Evolutionary conservation across 805 yeast genomes (phyloP), one percentile per base, ranked within the genome.

Genomic region (Ogataea kodamae): DNA sequence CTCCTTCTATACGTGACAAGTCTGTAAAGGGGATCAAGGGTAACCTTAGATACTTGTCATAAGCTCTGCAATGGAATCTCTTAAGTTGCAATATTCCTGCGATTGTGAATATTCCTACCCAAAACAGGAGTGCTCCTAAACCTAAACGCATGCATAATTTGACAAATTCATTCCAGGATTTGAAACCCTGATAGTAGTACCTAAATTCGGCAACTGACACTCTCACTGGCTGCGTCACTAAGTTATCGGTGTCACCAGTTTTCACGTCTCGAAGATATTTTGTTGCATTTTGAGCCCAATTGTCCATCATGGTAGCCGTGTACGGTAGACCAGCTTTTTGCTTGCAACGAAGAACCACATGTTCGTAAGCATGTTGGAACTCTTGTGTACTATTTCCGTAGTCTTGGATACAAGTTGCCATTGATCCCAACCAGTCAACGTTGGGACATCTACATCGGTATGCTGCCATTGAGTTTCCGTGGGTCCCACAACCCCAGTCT

Each of bases 41-140:
- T 3, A 32, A 22, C 2, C 23, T 2, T 8, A 48, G 10, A 17
- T 30, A 18, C 21, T 30, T 34, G 16, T 26, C 28, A 16, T 23
- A 11, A 29, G 10, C 19, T 24, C 14, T 19, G 16, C 14, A 35
- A 33, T 26, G 14, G 7, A 9, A 20, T 16, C 38, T 44, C 18
- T 28, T 5, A 22, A 35, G 36, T 30, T 67, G 61, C 30, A 47
- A 33, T 2, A 62, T 6, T 2, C 66, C 55, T 0, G 60, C 61
- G 1, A 62, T 22, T 0, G 50, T 25, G 16, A 68, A 31, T 10
- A 68, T 42, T 5, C 56, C 48, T 0, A 50, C 51, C 73, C 73
- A 68, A 36, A 54, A 68, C 37, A 64, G 64, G 16, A 66, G 52
- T 22, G 54, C 48, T n/a, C 72, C 74, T 73, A 73, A 68, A 8